phyloP scores from a whole-genome alignment of 2,329 filamentous ascomycete species.

The Lachnellula arida region DNA sequence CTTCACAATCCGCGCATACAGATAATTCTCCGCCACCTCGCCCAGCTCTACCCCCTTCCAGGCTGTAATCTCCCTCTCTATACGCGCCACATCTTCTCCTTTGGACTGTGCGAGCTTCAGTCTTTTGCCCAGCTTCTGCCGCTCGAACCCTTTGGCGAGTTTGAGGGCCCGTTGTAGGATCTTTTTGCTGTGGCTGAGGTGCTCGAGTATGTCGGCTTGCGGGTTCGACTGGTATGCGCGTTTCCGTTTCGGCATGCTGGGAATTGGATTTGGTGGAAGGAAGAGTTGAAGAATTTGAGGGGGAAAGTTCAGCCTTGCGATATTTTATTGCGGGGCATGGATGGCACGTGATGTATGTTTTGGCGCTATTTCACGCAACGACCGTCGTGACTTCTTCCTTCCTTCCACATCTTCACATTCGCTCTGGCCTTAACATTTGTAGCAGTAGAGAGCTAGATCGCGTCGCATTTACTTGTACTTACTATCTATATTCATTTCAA shows the following conservation, averaged over 20 bases:
- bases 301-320: slow-evolving; percentile 15
- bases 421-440: no score
- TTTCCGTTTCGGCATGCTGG: slow-evolving; percentile 55
- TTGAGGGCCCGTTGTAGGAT: slow-evolving; percentile 65
- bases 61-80: slow-evolving; percentile 56
- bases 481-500: no score
- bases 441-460: no score
- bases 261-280: background rate
- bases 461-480: no score
- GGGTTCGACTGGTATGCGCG: slow-evolving; percentile 39
- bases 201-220: slow-evolving; percentile 40
- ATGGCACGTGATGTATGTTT: background rate
- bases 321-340: slow-evolving; percentile 4
- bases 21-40: slow-evolving; percentile 41
- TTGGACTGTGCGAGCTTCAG: slow-evolving; percentile 46
- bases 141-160: slow-evolving; percentile 69
- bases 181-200: slow-evolving; percentile 52
- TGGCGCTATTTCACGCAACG: background rate
- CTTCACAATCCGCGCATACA: slow-evolving; percentile 46
- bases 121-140: slow-evolving; percentile 64
- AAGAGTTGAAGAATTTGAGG: background rate
- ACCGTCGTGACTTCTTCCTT: background rate
- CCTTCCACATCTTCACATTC: background rate
- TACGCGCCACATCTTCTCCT: slow-evolving; percentile 49
- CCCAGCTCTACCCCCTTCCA: slow-evolving; percentile 46